Base-by-base conservation (phyloP, 2,329 filamentous ascomycete genomes). In the Bipolaris sorokiniana region DNA sequence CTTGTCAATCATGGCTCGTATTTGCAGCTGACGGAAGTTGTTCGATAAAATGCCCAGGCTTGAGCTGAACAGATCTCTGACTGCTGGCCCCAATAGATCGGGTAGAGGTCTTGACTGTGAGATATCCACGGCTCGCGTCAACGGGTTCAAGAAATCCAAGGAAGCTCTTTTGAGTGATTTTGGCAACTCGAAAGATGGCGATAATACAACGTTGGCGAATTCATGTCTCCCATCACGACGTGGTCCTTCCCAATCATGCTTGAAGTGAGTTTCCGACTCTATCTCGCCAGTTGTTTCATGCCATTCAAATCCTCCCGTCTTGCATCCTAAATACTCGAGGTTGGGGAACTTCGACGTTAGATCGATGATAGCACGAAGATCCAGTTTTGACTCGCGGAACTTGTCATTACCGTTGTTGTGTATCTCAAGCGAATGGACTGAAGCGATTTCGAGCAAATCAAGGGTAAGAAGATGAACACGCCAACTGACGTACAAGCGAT, bases 161-260 rank as follows among this genome's bases (percentile, higher is more conserved):
- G 34, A 22, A 38, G 26, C 26, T 6, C 52, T 34, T 15, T 51
- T 53, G 9, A 70, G 48, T 10, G 60, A 56, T 7, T 33, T 15
- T 46, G 62, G 64, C 5, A 67, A 44, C 9, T 41, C 36, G 4
- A 54, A 31, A 28, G 23, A 23, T 26, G 26, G 26, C 26, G 26
- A 26, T 41, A 45, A 28, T 3, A 62, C 10, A 23, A 63, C 63
- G 49, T 62, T 65, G 10, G 45, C 57, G 40, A 69, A 69, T 41
- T 61, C 62, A n/a, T 65, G 59, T 15, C 67, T 56, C 11, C 62
- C 51, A 51, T 70, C 67, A 13, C 63, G 60, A 22, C 59, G 64
- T n/a, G 62, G 64, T 15, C 66, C 67, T 37, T 46, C 51, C 40
- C 54, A 59, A 23, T 69, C 65, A 3, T 52, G 54, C 20, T 38